Evolutionary conservation across 305 asterid genomes (phyloP).

Genomic region (Solanum aculeatissimum): DNA sequence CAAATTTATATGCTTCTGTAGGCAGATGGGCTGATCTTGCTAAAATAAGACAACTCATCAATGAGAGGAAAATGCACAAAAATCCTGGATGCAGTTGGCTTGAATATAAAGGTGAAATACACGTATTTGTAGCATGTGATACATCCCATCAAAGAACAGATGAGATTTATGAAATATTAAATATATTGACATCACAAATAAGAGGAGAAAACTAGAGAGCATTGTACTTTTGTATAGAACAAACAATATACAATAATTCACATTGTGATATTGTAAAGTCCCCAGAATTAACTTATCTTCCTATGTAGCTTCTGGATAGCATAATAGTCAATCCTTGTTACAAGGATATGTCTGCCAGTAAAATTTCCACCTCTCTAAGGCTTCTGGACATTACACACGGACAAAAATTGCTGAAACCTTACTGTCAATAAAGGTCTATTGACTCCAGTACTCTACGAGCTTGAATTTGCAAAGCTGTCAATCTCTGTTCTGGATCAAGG

Average conservation of each 20-base stretch:
- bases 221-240: constrained; percentile 2
- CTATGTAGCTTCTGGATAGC: neutral
- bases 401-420: neutral
- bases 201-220: constrained; percentile 14
- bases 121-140: constrained; percentile 59
- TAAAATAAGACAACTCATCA: constrained; percentile 36
- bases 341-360: neutral
- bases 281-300: neutral
- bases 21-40: constrained; percentile 56
- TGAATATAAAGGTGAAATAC: constrained; percentile 54
- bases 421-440: constrained; percentile 53
- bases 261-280: neutral
- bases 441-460: constrained; percentile 81
- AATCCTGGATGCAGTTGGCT: constrained; percentile 87
- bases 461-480: constrained; percentile 75
- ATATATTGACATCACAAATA: constrained; percentile 47
- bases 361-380: neutral
- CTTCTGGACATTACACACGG: neutral
- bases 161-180: constrained; percentile 43
- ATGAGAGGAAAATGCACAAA: constrained; percentile 35
- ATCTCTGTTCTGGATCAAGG: constrained; percentile 66
- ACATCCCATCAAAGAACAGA: constrained; percentile 37
- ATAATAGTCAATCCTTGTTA: neutral
- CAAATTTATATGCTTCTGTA: constrained; percentile 63
- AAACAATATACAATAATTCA: neutral